Evolutionary conservation across 352 stramenopile genomes (phyloP), one percentile per base, ranked within the genome.

Genomic region (Pythium chondricola): DNA sequence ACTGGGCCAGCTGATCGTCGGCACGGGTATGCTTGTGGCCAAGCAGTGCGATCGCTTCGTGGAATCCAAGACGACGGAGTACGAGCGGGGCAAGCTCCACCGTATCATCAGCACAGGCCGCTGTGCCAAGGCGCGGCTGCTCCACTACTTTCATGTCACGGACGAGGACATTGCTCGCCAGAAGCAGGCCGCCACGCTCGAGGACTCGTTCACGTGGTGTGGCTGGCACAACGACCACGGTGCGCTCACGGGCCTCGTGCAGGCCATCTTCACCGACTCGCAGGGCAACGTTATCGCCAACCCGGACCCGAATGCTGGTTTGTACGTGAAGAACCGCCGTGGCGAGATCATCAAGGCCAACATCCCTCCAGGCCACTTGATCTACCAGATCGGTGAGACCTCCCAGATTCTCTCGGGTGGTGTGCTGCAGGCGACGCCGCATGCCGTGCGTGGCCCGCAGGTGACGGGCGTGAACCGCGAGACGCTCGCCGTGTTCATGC

Each of bases 191-290:
- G 50, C 39, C 41, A 73, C 69, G 22, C 63, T 80, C 8, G 80
- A 85, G 40, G 69, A 75, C 25, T 74, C 85, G 20, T 97, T 97
- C 61, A 95, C 88, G 18, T 99, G 96, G 96, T 98, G 96, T 67
- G 95, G 96, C 47, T 98, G 94, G 95, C 96, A 99, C 71, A 97
- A 98, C 46, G 96, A 97, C 70, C 88, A 97, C 65, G 93, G 95
- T 41, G 95, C 85, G 21, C 66, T 99, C 22, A 99, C 96, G 26
- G 94, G 91, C 7, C 74, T 98, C 4, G 72, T 98, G 20, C 90
- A 95, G 43, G 90, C 88, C 38, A 86, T 97, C 61, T 95, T 95
- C 65, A 83, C 86, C 14, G 75, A 97, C 61, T 65, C 46, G 39
- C 55, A 75, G 13, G 88, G 84, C 30, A 67, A 83, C 17, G 54